Percentiles rank a stretch among this genome's conserved stretches.
These are phyloP conservation scores for Wolfiporia cocos DNA, from an alignment of 1,284 basidiomycete species.

Conservation along the genomic window DNA sequence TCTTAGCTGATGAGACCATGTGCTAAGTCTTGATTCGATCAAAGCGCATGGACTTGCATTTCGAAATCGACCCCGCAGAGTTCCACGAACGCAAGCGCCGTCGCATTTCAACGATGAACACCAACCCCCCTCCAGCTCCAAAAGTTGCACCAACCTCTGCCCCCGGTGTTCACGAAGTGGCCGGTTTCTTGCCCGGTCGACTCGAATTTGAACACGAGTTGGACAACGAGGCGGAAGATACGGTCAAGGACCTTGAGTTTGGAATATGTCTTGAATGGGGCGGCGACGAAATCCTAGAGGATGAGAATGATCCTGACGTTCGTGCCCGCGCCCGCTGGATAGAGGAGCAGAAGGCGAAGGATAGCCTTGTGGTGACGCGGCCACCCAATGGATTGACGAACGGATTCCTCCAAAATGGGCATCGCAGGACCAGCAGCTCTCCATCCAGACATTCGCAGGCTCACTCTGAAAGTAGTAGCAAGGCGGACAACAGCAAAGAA, in stretches of 20 bases:
- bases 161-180: conserved; percentile 92
- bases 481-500: conserved; percentile 44
- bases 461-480: conserved; percentile 23
- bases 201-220: conserved; percentile 97
- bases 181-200: conserved; percentile 91
- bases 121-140: conserved; percentile 43
- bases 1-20: too few relatives aligned
- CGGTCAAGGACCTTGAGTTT: conserved; percentile 96
- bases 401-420: conserved; percentile 42
- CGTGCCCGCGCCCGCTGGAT: conserved; percentile 61
- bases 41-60: conserved; percentile 62
- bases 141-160: conserved; percentile 86
- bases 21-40: too few relatives aligned
- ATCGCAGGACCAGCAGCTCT: conserved; percentile 18
- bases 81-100: conserved; percentile 87
- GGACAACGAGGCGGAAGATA: conserved; percentile 93
- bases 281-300: conserved; percentile 78
- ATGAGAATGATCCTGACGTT: conserved; percentile 66
- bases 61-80: conserved; percentile 72
- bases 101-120: conserved; percentile 71
- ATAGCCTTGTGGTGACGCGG: conserved; percentile 28
- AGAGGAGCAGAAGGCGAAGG: conserved; percentile 48
- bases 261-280: conserved; percentile 83
- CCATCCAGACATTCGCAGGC: conserved; percentile 21
- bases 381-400: conserved; percentile 27